These are phyloP conservation scores for Marchantia polymorpha DNA, from an alignment of 225 moss, liverwort and hornwort species.

Conservation along the genomic window DNA sequence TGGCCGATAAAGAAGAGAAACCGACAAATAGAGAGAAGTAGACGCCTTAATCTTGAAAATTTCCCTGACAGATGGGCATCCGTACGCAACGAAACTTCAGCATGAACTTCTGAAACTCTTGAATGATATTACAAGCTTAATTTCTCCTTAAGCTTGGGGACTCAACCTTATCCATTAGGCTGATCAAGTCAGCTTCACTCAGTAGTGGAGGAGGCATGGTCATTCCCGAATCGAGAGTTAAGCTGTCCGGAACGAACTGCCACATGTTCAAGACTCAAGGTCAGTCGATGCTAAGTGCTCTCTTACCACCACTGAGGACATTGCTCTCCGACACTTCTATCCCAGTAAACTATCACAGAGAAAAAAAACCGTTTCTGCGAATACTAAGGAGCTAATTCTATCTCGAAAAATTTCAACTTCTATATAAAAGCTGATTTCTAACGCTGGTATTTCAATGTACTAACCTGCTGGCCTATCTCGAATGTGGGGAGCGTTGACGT, in stretches of 20 bases:
- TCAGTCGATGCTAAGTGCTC: neutral
- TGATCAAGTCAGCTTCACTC: constrained; percentile 97
- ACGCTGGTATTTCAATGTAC: neutral
- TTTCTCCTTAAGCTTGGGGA: no score
- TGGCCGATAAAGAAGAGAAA: neutral
- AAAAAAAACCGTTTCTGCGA: neutral
- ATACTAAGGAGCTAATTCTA: neutral
- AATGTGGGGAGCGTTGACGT: constrained; percentile 84
- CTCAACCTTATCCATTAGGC: constrained; percentile 93
- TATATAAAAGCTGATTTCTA: no score
- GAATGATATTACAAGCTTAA: neutral
- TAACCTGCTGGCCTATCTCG: constrained; percentile 88
- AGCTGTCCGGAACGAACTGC: constrained; percentile 89
- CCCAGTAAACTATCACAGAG: neutral
- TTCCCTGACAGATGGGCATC: neutral
- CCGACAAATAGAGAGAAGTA: neutral
- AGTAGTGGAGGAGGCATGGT: constrained; percentile 83
- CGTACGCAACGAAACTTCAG: neutral
- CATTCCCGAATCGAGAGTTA: constrained; percentile 87
- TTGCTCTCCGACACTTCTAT: no score
- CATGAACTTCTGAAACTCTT: neutral
- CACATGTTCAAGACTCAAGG: constrained; percentile 18
- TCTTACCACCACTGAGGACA: no score
- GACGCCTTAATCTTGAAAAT: neutral
- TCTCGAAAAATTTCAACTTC: neutral